Evolutionary conservation across 2,329 filamentous ascomycete species (phyloP).

Genomic region (Ophiostoma montium): DNA sequence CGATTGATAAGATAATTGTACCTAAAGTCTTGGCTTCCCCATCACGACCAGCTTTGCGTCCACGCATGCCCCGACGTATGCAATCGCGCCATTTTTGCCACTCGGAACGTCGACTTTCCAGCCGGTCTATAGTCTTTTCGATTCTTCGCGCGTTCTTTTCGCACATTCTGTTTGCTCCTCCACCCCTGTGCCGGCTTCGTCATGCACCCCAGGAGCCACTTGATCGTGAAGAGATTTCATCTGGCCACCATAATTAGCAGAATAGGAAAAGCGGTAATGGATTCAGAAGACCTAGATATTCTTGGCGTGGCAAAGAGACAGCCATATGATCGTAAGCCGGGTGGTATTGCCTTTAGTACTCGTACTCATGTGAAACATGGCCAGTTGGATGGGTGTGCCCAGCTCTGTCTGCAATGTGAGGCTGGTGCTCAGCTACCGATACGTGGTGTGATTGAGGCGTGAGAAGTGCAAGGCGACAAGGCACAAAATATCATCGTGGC

Average conservation of each 20-base stretch:
- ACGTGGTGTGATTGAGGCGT: too few relatives aligned
- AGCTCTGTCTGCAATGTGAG: too few relatives aligned
- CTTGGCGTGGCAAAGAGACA: neutral
- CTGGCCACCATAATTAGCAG: constrained; percentile 12
- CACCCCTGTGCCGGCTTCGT: constrained; percentile 2
- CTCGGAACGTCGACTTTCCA: constrained; percentile 3
- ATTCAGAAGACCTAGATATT: neutral
- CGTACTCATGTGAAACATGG: too few relatives aligned
- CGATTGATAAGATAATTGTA: constrained; percentile 19
- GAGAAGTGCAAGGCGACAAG: neutral
- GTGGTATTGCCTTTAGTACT: too few relatives aligned
- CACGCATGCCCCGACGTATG: neutral
- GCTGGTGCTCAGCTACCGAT: too few relatives aligned
- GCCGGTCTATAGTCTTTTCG: neutral
- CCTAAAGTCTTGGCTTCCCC: constrained; percentile 2
- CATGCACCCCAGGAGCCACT: constrained; percentile 6
- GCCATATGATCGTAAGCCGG: too few relatives aligned
- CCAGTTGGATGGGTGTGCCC: too few relatives aligned
- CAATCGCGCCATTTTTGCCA: constrained; percentile 10
- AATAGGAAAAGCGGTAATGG: constrained; percentile 7
- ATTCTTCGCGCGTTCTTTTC: neutral
- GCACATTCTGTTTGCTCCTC: neutral
- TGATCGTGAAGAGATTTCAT: constrained; percentile 4
- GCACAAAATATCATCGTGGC: neutral
- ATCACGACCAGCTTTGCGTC: neutral